Base-by-base conservation (phyloP, 1,284 basidiomycete species). In the Puccinia horiana region DNA sequence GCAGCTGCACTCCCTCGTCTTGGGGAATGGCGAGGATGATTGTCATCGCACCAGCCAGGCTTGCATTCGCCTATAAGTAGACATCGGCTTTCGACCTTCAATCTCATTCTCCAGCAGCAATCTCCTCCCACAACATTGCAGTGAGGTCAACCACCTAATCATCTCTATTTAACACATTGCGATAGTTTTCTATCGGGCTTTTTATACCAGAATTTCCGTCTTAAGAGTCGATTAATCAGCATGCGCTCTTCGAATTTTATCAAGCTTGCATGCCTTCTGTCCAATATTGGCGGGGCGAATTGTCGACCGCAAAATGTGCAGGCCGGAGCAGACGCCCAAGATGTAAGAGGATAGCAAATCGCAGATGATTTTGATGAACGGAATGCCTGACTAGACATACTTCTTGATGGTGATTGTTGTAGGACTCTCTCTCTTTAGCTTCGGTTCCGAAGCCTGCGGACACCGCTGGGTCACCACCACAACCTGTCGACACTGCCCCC, bases 201-300 rank as follows among this genome's bases (percentile, higher is more conserved):
- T 47, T 16, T 47, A 47, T 47, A 47, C 16, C 44, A 47, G 44
- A 16, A 47, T 16, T 47, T 47, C 9, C 9, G 29, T 11, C 18
- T 61, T 35, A 12, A 26, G 58, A 29, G 3, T 61, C 58, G n/a
- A 35, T 32, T 35, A 4, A 32, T 35, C 32, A 32, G 32, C 37
- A 65, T 65, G 63, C 63, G 35, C 12, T 65, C 63, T 37, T 65
- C 63, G 18, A 65, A 65, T 18, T 40, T 65, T 32, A 23, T 42
- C 35, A 65, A 40, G 35, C 63, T 65, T 65, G 63, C 63, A 65
- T 65, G 63, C 63, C 63, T 65, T 32, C 63, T 65, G 5, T 40
- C 63, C 4, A 40, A 40, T 18, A n/a, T 65, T 40, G 63, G 63
- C 18, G 63, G 63, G 18, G 16, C 63, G 18, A 65, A 18, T 65